Evolutionary conservation across 306 rosid species (phyloP), one percentile per base, ranked within the genome.

Genomic region (Astragalus glycyphyllos): DNA sequence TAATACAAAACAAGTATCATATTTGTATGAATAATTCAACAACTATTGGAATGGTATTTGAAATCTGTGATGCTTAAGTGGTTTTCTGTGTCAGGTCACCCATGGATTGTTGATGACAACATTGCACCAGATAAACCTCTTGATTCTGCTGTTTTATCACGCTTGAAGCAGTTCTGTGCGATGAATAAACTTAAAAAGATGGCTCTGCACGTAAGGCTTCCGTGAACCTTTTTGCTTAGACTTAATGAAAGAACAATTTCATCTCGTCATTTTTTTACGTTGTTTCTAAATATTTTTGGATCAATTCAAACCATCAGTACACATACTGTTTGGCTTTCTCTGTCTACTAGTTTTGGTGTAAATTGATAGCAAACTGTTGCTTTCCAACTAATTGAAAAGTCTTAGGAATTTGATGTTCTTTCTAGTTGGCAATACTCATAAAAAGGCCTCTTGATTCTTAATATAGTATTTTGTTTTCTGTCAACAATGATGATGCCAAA

Each of bases 131-230:
- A 86, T 81, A 83, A 77, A 50, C 86, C 87, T 70, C 86, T 86
- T 68, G 87, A 86, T 71, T 86, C 90, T 47, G 86, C 90, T 54
- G 87, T 86, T 69, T 55, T 86, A 38, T 71, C 86, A 14, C 90
- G 87, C 65, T 40, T 86, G 72, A 83, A 80, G 82, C 84, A 83
- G 65, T 86, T 86, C 86, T 86, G 81, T 48, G 86, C 86, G 58
- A 86, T 86, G 90, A 86, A 86, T 72, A 85, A 85, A 54, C 89
- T 85, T 64, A 85, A 85, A 69, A 85, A 85, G 86, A 79, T 85
- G 86, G 89, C 89, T 71, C 60, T 85, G 47, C 89, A 79, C n/a
- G 89, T 82, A 82, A 82, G 86, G 61, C 71, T 61, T 71, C 65
- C 4, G 1, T 6, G 9, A 34, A 40, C 76, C 55, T 45, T 84